Base-by-base conservation (phyloP, 176 grass and related monocot genomes). In the Typha latifolia region DNA sequence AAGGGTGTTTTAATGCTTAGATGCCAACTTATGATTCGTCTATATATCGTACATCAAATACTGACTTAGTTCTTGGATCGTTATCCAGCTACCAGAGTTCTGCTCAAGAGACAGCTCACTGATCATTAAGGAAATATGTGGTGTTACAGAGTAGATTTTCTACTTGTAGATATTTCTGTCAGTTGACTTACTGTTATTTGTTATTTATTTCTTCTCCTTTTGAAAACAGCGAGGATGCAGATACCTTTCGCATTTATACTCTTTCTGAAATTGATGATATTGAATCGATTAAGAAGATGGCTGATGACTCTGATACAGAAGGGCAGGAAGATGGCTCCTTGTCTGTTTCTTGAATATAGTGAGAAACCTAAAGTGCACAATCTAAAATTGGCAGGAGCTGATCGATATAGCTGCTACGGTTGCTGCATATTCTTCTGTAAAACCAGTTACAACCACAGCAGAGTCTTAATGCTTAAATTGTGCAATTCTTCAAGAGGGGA, bases 61-160 rank as follows among this genome's bases (percentile, higher is more conserved):
- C 20, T 59, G 53, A 59, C 53, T 22, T 7, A 12, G 1, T 59
- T 59, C 53, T 59, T 59, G 53, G 16, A 74, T 79, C 49, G 72
- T 70, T 61, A 23, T 86, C 19, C 80, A 97, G 93, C 86, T 99
- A 69, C 89, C 81, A 4, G 94, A 99, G 64, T 93, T 99, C 76
- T 93, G 86, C 78, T 85, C 89, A 37, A 80, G 68, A 21, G 83
- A 87, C 67, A 78, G 79, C 81, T 93, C 89, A 22, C 76, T 99
- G 57, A 83, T 90, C 61, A 70, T 90, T 70, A 99, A 99, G 70
- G 94, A 99, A 75, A 93, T 93, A 63, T 99, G 93, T 71, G 89
- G 94, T 67, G 94, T 93, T 68, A 93, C 86, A 83, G 94, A 99
- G 94, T 99, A 99, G 51, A 83, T 66, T 66, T 76, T 52, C 48